These are phyloP conservation scores for Sclerotinia minor DNA, from an alignment of 2,329 filamentous ascomycete genomes.

Conservation along the genomic window DNA sequence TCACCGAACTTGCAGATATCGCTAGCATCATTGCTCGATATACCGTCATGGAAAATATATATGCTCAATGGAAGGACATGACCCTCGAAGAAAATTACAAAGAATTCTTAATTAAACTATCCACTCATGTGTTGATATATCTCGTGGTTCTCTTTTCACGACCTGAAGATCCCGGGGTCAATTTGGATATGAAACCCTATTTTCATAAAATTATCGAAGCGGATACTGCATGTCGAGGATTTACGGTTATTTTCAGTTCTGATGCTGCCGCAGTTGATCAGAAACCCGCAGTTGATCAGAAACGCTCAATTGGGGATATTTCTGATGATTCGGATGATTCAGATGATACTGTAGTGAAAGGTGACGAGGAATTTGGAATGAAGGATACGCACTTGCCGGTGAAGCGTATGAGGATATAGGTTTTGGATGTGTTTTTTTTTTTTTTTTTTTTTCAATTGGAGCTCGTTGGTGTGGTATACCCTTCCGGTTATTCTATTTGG, in stretches of 20 bases:
- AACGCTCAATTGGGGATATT: background rate
- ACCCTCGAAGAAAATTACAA: slow-evolving; percentile 19
- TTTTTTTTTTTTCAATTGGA: background rate
- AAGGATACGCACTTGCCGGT: background rate
- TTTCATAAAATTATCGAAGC: background rate
- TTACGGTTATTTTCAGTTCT: background rate
- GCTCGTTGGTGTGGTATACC: too few species aligned
- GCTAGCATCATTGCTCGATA: slow-evolving; percentile 28
- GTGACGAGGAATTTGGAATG: background rate
- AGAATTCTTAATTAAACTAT: slow-evolving; percentile 22
- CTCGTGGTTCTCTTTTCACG: background rate
- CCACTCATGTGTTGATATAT: slow-evolving; percentile 21
- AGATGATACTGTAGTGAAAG: background rate
- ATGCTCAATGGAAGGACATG: slow-evolving; percentile 28
- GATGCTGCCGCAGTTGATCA: background rate
- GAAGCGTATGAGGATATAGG: background rate
- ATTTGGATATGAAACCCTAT: background rate
- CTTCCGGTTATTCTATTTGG: too few species aligned
- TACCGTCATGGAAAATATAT: slow-evolving; percentile 29
- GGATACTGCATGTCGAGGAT: slow-evolving; percentile 3
- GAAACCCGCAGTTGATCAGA: background rate
- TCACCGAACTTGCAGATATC: slow-evolving; percentile 15
- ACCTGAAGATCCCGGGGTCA: background rate
- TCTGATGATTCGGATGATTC: slow-evolving; percentile 19
- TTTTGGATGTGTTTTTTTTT: background rate